Conservation (phyloP, 2,329 filamentous ascomycete genomes). For the Chalaropsis ovoidea region DNA sequence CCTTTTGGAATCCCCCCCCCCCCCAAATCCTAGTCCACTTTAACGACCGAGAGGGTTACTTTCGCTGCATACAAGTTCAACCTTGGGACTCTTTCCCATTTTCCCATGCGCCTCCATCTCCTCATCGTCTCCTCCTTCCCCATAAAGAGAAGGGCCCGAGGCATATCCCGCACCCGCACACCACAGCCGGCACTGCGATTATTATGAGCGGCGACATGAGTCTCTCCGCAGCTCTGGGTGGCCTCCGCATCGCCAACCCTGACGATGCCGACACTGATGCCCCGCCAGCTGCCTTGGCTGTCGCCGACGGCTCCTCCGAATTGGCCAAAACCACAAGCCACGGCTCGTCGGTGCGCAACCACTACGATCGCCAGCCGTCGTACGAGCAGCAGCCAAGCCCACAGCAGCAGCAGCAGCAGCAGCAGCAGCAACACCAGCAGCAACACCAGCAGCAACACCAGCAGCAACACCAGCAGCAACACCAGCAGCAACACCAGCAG, state of each 20-base stretch:
- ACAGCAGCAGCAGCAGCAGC: too few species aligned
- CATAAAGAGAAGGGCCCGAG: constrained; percentile 23
- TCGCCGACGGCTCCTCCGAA: constrained; percentile 14
- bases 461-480: constrained; percentile 15
- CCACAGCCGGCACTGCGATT: constrained; percentile 14
- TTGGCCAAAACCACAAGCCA: constrained; percentile 5
- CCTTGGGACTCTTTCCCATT: constrained; percentile 22
- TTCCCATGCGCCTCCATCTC: constrained; percentile 23
- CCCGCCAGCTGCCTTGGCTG: constrained; percentile 25
- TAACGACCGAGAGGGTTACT: not conserved
- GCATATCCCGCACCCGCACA: constrained; percentile 5
- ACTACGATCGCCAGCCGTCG: constrained; percentile 2
- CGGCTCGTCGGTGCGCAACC: constrained; percentile 28
- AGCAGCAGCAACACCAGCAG: too few species aligned
- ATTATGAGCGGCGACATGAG: constrained; percentile 85
- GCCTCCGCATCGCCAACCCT: constrained; percentile 92
- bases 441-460: constrained; percentile 16
- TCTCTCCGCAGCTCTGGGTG: constrained; percentile 83
- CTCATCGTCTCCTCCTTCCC: constrained; percentile 21
- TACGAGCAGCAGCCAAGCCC: too few species aligned
- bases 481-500: too few species aligned
- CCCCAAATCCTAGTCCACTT: constrained; percentile 5
- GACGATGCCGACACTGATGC: constrained; percentile 51
- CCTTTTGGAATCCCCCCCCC: not conserved
- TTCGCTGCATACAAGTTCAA: constrained; percentile 1